A percentile compares a stretch with the other conserved stretches of the same genome.
Conservation (phyloP, 2,329 filamentous ascomycete species). For the Pseudofabraea citricarpa region DNA sequence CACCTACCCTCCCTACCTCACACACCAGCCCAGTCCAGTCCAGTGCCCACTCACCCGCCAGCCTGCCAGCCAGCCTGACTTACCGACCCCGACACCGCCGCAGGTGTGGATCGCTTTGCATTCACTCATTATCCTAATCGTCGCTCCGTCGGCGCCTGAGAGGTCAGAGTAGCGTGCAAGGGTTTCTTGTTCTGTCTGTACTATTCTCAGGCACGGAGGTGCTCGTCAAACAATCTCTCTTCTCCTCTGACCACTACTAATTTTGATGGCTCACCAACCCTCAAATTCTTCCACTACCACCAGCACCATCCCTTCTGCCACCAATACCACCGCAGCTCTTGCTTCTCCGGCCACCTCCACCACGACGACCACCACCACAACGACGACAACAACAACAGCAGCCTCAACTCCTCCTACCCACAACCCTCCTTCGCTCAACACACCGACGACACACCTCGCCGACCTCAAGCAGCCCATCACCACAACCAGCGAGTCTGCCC, state of each 20-base stretch:
- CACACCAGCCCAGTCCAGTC: neutral
- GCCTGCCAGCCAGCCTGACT: too few relatives aligned
- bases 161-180: too few relatives aligned
- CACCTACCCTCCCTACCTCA: neutral
- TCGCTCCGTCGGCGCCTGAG: too few relatives aligned
- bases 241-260: neutral
- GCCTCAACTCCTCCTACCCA: neutral
- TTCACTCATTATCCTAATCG: too few relatives aligned
- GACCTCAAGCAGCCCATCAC: neutral
- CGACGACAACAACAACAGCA: neutral
- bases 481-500: neutral
- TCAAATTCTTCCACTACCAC: neutral
- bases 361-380: too few relatives aligned
- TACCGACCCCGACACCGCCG: too few relatives aligned
- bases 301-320: neutral
- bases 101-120: too few relatives aligned
- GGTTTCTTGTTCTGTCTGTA: neutral
- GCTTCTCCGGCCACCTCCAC: too few relatives aligned
- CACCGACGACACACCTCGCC: too few relatives aligned
- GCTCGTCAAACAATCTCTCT: conserved; percentile 1
- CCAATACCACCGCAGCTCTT: neutral
- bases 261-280: neutral
- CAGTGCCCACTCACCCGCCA: neutral
- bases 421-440: neutral
- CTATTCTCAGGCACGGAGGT: neutral